Percentiles rank a stretch among this genome's conserved stretches.
Evolutionary conservation across 1,284 basidiomycete species (phyloP).

Genomic region (Ustilago sp.): DNA sequence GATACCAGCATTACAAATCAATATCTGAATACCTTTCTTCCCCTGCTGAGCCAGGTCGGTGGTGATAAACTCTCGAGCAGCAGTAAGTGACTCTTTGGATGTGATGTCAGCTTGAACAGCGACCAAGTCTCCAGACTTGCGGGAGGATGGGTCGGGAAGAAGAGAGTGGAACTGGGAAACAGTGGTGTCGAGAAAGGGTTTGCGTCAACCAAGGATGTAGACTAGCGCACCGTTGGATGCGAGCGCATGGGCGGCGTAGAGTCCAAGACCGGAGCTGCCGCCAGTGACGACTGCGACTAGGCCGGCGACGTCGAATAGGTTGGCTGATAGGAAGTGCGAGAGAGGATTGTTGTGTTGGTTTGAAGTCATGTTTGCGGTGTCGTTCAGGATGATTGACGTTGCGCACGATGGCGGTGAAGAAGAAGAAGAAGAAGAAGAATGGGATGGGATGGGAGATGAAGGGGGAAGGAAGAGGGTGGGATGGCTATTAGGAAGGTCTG

Average conservation of each 20-base stretch:
- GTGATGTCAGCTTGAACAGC: slow-evolving; percentile 43
- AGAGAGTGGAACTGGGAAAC: slow-evolving; percentile 17
- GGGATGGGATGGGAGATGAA: background rate
- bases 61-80: slow-evolving; percentile 19
- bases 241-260: slow-evolving; percentile 49
- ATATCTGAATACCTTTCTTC: slow-evolving; percentile 26
- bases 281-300: slow-evolving; percentile 47
- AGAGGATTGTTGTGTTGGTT: slow-evolving; percentile 12
- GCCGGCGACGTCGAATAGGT: slow-evolving; percentile 36
- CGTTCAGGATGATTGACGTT: background rate
- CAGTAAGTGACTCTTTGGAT: slow-evolving; percentile 26
- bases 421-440: background rate
- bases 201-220: slow-evolving; percentile 51
- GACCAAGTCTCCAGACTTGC: slow-evolving; percentile 19
- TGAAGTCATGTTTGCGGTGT: slow-evolving; percentile 11
- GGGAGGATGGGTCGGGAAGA: slow-evolving; percentile 2
- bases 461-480: background rate
- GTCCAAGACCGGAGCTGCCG: slow-evolving; percentile 44
- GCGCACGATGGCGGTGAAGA: background rate
- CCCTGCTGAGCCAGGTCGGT: slow-evolving; percentile 16
- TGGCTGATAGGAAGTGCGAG: slow-evolving; percentile 15
- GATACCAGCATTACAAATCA: slow-evolving; percentile 51
- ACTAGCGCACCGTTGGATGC: slow-evolving; percentile 52
- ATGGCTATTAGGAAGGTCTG: background rate
- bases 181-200: slow-evolving; percentile 23